Evolutionary conservation across 2,329 filamentous ascomycete species (phyloP).

Genomic region (Aureobasidium namibiae): DNA sequence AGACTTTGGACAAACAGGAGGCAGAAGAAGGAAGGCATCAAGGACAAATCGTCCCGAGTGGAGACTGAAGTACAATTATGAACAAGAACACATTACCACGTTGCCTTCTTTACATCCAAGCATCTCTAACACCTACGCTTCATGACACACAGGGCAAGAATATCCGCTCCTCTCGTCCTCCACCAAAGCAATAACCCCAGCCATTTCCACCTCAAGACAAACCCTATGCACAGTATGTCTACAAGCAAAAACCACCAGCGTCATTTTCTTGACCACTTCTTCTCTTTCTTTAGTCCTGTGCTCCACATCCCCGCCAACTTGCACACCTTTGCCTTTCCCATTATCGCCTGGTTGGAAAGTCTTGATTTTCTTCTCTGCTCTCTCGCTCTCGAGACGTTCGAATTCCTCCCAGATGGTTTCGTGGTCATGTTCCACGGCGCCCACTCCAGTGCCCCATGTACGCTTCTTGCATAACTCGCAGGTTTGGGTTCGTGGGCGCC

Average conservation of each 20-base stretch:
- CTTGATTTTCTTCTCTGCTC: slow-evolving; percentile 18
- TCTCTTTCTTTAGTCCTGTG: slow-evolving; percentile 28
- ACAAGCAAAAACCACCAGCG: slow-evolving; percentile 60
- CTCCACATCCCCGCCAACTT: slow-evolving; percentile 30
- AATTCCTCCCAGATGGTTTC: slow-evolving; percentile 15
- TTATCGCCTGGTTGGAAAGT: slow-evolving; percentile 20
- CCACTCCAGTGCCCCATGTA: slow-evolving; percentile 79
- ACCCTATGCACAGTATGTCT: slow-evolving; percentile 62
- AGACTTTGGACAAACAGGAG: background rate
- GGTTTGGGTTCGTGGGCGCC: slow-evolving; percentile 76
- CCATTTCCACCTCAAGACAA: slow-evolving; percentile 49
- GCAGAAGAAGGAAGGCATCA: background rate
- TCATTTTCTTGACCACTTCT: slow-evolving; percentile 34
- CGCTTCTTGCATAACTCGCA: slow-evolving; percentile 80
- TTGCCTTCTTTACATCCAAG: background rate
- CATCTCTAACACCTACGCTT: background rate
- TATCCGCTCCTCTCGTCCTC: background rate
- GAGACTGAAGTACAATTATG: background rate
- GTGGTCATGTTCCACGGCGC: slow-evolving; percentile 61
- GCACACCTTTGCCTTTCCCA: slow-evolving; percentile 41
- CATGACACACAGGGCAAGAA: slow-evolving; percentile 7
- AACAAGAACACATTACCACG: background rate
- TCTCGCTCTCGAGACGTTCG: slow-evolving; percentile 26
- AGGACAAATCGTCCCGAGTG: background rate
- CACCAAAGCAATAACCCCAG: background rate